Evolutionary conservation across 306 rosid genomes (phyloP).

Genomic region (Cicer bijugum): DNA sequence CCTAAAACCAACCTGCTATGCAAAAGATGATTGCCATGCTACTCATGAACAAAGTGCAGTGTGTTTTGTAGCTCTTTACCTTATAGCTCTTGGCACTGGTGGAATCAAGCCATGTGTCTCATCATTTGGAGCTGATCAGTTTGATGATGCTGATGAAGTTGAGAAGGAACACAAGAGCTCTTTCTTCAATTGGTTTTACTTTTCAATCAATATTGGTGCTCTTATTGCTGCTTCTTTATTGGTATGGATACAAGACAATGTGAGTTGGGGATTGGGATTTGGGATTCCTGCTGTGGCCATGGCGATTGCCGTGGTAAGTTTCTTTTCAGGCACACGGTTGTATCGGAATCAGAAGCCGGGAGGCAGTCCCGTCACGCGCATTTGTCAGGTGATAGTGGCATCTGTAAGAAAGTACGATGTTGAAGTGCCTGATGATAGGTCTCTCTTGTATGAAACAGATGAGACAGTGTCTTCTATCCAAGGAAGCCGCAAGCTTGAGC

Average conservation of each 20-base stretch:
- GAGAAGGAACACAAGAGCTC: background rate
- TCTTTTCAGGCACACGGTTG: conserved; percentile 2
- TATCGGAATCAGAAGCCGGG: conserved; percentile 18
- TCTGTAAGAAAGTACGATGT: background rate
- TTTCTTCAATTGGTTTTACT: background rate
- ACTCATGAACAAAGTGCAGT: conserved; percentile 10
- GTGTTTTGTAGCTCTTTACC: conserved; percentile 13
- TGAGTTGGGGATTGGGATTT: conserved; percentile 14
- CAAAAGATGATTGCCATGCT: conserved; percentile 24
- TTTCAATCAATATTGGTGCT: conserved; percentile 1
- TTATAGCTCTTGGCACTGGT: conserved; percentile 11
- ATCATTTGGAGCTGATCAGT: conserved; percentile 1
- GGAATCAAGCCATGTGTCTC: conserved; percentile 1
- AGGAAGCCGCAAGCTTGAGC: conserved; percentile 21
- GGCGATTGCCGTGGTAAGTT: conserved; percentile 13
- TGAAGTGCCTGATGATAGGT: background rate
- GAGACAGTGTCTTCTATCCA: background rate
- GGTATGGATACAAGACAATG: conserved; percentile 26
- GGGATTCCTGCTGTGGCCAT: conserved; percentile 9
- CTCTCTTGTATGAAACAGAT: background rate
- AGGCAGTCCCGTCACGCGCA: background rate
- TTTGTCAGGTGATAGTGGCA: conserved; percentile 12
- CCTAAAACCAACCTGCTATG: conserved; percentile 15
- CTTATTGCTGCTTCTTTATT: conserved; percentile 14
- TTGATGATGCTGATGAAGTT: conserved; percentile 1